These are phyloP conservation scores for Austroboletus niveus DNA, from an alignment of 1,284 basidiomycete genomes.

Conservation along the genomic window DNA sequence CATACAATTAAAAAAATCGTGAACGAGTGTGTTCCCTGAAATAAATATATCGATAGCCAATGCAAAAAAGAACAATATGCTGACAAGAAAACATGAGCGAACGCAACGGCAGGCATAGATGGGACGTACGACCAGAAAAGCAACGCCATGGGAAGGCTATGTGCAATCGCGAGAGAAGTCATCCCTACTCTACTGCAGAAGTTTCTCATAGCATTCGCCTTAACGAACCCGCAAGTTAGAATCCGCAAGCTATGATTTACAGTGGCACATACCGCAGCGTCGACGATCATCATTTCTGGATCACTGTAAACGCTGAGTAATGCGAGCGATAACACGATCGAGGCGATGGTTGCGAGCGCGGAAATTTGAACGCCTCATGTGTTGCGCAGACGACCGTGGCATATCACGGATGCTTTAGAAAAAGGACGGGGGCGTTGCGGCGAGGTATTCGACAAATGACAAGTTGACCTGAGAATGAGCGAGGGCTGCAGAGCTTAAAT, in stretches of 20 bases:
- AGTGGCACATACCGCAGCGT: constrained; percentile 10
- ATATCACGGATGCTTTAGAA: no score
- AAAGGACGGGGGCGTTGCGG: no score
- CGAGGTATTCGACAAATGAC: no score
- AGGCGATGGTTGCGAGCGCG: constrained; percentile 12
- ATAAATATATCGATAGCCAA: neutral
- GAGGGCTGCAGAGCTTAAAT: no score
- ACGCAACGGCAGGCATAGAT: neutral
- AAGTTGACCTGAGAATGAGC: no score
- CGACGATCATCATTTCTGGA: constrained; percentile 6
- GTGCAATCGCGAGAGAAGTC: constrained; percentile 1
- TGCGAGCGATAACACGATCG: constrained; percentile 17
- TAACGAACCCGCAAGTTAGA: neutral
- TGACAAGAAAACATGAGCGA: neutral
- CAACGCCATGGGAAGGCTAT: constrained; percentile 5
- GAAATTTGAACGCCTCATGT: constrained; percentile 4
- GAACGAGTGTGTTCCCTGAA: no score
- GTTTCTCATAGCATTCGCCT: neutral
- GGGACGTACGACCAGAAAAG: neutral
- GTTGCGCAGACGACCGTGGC: no score
- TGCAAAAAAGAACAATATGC: neutral
- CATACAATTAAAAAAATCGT: no score
- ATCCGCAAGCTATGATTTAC: neutral
- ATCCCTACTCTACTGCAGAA: neutral
- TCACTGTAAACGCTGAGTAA: constrained; percentile 19